These are phyloP conservation scores for Fagopyrum tataricum DNA, from an alignment of 148 eudicot species.

Conservation along the genomic window DNA sequence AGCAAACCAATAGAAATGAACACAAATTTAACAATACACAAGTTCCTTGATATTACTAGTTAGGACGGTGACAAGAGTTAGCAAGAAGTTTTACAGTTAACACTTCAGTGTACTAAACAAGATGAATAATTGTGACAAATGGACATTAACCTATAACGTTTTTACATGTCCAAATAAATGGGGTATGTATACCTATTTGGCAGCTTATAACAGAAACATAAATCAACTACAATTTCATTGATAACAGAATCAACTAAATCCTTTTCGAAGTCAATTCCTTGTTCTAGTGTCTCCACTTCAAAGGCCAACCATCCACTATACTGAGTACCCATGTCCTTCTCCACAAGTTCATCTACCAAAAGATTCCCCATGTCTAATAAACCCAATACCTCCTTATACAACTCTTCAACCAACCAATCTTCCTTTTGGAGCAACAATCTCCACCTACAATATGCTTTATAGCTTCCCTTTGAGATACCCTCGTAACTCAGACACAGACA, in stretches of 20 bases:
- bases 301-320: conserved; percentile 79
- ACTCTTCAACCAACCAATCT: conserved; percentile 55
- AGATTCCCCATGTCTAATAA: conserved; percentile 55
- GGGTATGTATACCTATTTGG: neutral
- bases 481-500: conserved; percentile 35
- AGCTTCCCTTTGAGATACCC: conserved; percentile 38
- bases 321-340: conserved; percentile 72
- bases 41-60: too few relatives aligned
- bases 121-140: too few relatives aligned
- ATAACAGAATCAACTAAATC: conserved; percentile 48
- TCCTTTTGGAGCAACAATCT: conserved; percentile 30
- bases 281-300: conserved; percentile 63
- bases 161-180: conserved; percentile 4
- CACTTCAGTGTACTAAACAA: too few relatives aligned
- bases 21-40: too few relatives aligned
- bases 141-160: neutral
- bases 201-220: conserved; percentile 23
- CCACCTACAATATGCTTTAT: conserved; percentile 50
- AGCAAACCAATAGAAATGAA: too few relatives aligned
- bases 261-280: conserved; percentile 55
- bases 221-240: conserved; percentile 67
- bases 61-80: too few relatives aligned
- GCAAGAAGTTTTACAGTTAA: too few relatives aligned
- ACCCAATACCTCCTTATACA: conserved; percentile 48
- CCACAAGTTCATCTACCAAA: conserved; percentile 77